Conservation (phyloP, 371 early-diverging fungal species). For the Mortierella sp. region DNA sequence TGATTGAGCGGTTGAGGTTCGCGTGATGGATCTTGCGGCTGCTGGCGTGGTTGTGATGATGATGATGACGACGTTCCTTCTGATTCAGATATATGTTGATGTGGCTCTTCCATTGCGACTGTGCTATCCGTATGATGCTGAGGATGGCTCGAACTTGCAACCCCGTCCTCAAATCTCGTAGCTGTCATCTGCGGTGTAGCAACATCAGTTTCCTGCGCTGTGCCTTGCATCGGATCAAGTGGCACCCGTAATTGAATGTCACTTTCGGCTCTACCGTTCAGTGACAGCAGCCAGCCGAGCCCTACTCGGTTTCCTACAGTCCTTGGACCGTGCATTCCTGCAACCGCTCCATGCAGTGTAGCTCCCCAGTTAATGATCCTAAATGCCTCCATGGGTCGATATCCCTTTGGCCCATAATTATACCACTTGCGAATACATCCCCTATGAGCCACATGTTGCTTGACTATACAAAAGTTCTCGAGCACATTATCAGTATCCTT, state of each 20-base stretch:
- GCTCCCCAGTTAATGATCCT: slow-evolving; percentile 44
- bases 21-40: slow-evolving; percentile 3
- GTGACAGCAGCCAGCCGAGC: slow-evolving; percentile 36
- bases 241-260: slow-evolving; percentile 18
- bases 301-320: slow-evolving; percentile 25
- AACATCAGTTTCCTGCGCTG: neutral
- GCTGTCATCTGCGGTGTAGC: no score
- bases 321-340: slow-evolving; percentile 23
- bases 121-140: no score
- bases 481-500: slow-evolving; percentile 52
- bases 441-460: slow-evolving; percentile 48
- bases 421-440: slow-evolving; percentile 55
- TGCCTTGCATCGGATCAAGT: neutral
- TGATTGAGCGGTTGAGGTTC: neutral
- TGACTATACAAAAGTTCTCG: slow-evolving; percentile 53
- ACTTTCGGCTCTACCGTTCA: slow-evolving; percentile 3
- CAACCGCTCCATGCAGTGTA: slow-evolving; percentile 33
- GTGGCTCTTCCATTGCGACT: no score
- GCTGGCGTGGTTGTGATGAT: slow-evolving; percentile 3
- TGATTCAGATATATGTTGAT: no score
- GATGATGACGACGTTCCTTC: no score
- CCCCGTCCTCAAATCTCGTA: no score
- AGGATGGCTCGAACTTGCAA: no score
- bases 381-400: slow-evolving; percentile 49
- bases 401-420: slow-evolving; percentile 53